Base-by-base conservation (phyloP, 2,329 filamentous ascomycete species). In the Phoma sp. region DNA sequence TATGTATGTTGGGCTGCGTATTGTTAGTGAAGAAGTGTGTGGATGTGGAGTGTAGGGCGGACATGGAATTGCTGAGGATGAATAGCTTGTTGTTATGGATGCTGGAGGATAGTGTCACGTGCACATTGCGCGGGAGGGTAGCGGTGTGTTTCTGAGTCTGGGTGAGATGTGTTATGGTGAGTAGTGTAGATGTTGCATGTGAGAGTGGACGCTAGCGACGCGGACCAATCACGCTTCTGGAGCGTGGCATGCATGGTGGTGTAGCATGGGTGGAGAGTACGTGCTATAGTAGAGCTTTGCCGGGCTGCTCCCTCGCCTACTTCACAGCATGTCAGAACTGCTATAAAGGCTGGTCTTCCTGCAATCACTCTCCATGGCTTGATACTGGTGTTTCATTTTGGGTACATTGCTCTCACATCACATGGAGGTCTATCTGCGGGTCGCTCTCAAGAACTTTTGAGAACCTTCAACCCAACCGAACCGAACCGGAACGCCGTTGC, bases 401-500 rank as follows among this genome's bases (percentile, higher is more conserved):
- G 38, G 50, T 52, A 53, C 53, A 56, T 51, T 27, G 43, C 53
- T 53, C 50, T 55, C 48, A 54, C 39, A 46, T 55, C 48, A 54
- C 39, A 46, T 52, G 35, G 22, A 54, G 47, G 47, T 63, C 55
- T 60, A 61, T 55, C 53, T 59, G 44, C 40, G 46, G 46, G 38
- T 56, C 44, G 52, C 57, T 60, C 62, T 55, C 57, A 54, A 55
- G 51, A 65, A 60, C 62, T 65, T 64, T 62, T 64, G 53, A 55
- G 59, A 58, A 65, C 57, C 58, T 51, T 55, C 52, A 51, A 55
- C 46, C 52, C 57, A 53, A 45, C 51, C 39, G 47, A 53, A 45
- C 51, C 39, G 47, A 55, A 57, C 53, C 71, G 61, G 63, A 75
- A 74, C 71, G 73, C 73, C 73, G 55, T 71, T 68, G 61, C 68